A percentile compares a stretch with the other conserved stretches of the same genome.
Evolutionary conservation across 768 basidiomycete species (phyloP).

Genomic region (Strobilomyces confusus): DNA sequence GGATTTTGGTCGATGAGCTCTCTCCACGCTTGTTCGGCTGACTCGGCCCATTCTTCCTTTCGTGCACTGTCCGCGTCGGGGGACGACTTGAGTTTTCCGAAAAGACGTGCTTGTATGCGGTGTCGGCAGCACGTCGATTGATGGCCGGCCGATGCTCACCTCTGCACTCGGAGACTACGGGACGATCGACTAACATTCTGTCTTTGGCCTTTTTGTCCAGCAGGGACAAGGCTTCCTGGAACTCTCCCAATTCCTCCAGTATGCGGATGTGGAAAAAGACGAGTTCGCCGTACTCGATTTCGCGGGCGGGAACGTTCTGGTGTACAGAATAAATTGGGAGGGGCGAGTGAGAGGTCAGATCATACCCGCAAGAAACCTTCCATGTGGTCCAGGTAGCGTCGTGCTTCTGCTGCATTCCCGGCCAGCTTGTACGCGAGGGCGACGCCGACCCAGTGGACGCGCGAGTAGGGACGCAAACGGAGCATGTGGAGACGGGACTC

Average conservation of each 20-base stretch:
- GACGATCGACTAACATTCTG: conserved; percentile 66
- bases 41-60: conserved; percentile 42
- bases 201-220: conserved; percentile 64
- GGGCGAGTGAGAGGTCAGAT: neutral
- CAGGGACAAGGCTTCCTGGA: conserved; percentile 53
- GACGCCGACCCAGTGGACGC: conserved; percentile 86
- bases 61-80: conserved; percentile 9
- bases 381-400: conserved; percentile 70
- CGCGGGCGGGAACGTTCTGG: conserved; percentile 73
- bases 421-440: conserved; percentile 88
- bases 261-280: conserved; percentile 72
- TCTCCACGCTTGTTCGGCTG: conserved; percentile 80
- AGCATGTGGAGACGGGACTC: conserved; percentile 82
- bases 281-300: conserved; percentile 81
- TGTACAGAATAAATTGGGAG: conserved; percentile 6
- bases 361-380: conserved; percentile 65
- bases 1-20: conserved; percentile 81
- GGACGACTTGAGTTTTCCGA: conserved; percentile 48
- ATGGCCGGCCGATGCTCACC: conserved; percentile 37
- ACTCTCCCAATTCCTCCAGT: conserved; percentile 69
- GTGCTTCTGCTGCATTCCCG: conserved; percentile 67
- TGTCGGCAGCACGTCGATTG: conserved; percentile 1
- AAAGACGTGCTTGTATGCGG: conserved; percentile 59
- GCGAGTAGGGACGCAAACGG: conserved; percentile 71
- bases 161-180: conserved; percentile 61